These are phyloP conservation scores for Diaporthe australafricana DNA, from an alignment of 2,329 filamentous ascomycete species.

Conservation along the genomic window DNA sequence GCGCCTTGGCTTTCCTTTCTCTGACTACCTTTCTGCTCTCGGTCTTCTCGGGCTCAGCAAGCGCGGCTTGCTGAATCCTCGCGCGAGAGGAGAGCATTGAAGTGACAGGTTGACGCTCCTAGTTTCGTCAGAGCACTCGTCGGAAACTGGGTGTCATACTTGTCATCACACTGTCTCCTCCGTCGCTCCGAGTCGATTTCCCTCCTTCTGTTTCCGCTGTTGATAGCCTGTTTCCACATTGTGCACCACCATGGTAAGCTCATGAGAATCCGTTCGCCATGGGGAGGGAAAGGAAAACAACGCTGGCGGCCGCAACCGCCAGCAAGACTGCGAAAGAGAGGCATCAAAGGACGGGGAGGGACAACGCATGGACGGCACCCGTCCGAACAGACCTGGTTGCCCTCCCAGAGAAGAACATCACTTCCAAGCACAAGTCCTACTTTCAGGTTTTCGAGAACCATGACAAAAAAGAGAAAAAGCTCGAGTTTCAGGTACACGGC, in stretches of 20 bases:
- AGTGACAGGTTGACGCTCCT: conserved; percentile 11
- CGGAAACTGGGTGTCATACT: conserved; percentile 24
- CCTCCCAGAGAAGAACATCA: conserved; percentile 46
- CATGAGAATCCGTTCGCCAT: conserved; percentile 40
- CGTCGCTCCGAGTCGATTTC: conserved; percentile 22
- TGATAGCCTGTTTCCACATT: conserved; percentile 11
- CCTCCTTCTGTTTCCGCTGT: conserved; percentile 9
- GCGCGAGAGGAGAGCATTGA: conserved; percentile 11
- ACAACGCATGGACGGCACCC: conserved; percentile 43
- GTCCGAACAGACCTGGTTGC: conserved; percentile 45
- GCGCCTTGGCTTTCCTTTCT: conserved; percentile 23
- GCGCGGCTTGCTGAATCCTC: conserved; percentile 30
- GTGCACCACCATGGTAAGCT: conserved; percentile 41
- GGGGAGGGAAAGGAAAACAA: conserved; percentile 45
- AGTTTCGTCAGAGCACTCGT: conserved; percentile 18
- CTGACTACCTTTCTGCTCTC: conserved; percentile 27
- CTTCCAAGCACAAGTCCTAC: conserved; percentile 69
- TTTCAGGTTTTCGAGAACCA: conserved; percentile 74
- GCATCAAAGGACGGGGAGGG: conserved; percentile 45
- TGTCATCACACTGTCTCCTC: conserved; percentile 21
- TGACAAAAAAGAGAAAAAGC: conserved; percentile 70
- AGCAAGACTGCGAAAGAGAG: conserved; percentile 47
- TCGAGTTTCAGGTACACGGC: conserved; percentile 68
- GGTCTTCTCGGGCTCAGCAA: conserved; percentile 25
- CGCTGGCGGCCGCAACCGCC: conserved; percentile 40